Base-by-base conservation (phyloP, 2,329 filamentous ascomycete genomes). In the Rhynchosporium agropyri region DNA sequence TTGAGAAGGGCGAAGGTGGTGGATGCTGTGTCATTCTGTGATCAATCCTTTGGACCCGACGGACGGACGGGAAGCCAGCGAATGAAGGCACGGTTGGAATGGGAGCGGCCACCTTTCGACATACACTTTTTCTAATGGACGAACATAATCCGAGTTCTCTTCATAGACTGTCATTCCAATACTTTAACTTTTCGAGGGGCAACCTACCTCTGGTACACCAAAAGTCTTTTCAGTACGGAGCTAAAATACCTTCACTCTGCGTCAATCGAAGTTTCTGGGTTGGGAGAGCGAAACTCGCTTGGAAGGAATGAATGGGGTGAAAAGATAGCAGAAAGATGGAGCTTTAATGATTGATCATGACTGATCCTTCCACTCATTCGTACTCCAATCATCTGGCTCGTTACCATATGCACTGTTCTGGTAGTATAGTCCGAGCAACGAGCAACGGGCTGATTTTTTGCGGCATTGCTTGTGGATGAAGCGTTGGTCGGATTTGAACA, bases 1-100 rank as follows among this genome's bases (percentile, higher is more conserved):
- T 97, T 71, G 93, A 97, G 74, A 94, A 94, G 77, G 87, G 89
- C 61, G 92, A 97, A 73, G 86, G 87, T 58, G 80, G 80, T 43
- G 92, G 93, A 59, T 98, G 95, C 81, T 98, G 95, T 77, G 87
- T 96, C 58, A 90, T 99, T 74, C 85, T 98, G 82, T 98, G 78
- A 85, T 67, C 20, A 20, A 20, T 20, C 20, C 20, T 20, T 20
- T 61, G 38, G 55, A 54, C 26, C 45, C 61, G n/a, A 46, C 15
- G 43, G 48, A 57, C 59, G 61, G 66, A 63, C 28, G 48, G 58
- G 53, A 62, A 42, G 42, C 40, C 50, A 15, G 40, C 12, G 43
- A 56, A 26, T 12, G 46, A 49, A 46, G n/a, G 12, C 38, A 61
- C 38, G 57, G 29, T 55, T 58, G 42, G 42, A 56, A 57, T 10